phyloP scores from a whole-genome alignment of 176 grass and related monocot genomes.

The Pontederia paniculata region DNA sequence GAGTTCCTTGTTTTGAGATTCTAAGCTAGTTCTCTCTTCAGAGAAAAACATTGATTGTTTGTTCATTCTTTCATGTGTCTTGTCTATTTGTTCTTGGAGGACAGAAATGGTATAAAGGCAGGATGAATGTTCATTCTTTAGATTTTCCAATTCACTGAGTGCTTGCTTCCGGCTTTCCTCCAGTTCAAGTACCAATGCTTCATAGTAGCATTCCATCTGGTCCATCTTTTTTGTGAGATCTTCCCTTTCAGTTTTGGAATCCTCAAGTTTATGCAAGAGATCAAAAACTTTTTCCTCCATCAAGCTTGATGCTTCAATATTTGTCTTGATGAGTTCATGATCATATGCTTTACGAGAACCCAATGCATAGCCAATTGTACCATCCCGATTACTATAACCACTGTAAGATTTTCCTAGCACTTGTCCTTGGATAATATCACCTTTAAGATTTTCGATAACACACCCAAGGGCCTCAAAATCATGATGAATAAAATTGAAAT shows the following conservation, averaged over 20 bases:
- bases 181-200: constrained; percentile 74
- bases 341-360: constrained; percentile 18
- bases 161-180: constrained; percentile 78
- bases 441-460: constrained; percentile 65
- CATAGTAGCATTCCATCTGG: constrained; percentile 88
- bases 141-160: constrained; percentile 66
- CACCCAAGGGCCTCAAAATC: constrained; percentile 65
- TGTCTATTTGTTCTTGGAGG: constrained; percentile 82
- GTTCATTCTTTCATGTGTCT: constrained; percentile 83
- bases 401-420: constrained; percentile 10
- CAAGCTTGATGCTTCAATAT: constrained; percentile 29
- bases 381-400: constrained; percentile 7
- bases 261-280: constrained; percentile 79
- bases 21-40: constrained; percentile 60
- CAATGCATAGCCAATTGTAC: constrained; percentile 22
- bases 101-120: constrained; percentile 81
- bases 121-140: constrained; percentile 83
- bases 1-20: constrained; percentile 69
- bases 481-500: constrained; percentile 71
- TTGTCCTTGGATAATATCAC: constrained; percentile 29
- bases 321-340: constrained; percentile 32
- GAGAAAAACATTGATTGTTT: constrained; percentile 59
- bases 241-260: constrained; percentile 95
- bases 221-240: constrained; percentile 74
- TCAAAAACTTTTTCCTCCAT: constrained; percentile 90